phyloP scores from a whole-genome alignment of 305 asterid genomes.

The Rubia peregrina region DNA sequence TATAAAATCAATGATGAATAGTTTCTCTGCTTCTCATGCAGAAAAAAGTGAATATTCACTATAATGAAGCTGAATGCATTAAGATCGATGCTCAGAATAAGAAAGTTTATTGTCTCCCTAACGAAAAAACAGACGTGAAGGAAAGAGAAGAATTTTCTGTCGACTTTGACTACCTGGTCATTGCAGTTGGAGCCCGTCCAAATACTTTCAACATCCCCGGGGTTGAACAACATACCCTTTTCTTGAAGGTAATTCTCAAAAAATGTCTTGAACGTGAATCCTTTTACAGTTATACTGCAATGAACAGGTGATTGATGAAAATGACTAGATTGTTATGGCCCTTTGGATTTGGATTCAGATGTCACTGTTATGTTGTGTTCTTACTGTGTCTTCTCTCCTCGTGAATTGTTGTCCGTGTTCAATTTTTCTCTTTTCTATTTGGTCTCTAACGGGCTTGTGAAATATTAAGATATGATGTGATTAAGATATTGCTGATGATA shows the following conservation, averaged over 20 bases:
- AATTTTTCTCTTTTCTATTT: background rate
- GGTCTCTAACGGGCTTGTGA: background rate
- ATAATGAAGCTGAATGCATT: conserved; percentile 89
- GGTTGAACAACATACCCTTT: conserved; percentile 80
- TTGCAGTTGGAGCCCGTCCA: conserved; percentile 79
- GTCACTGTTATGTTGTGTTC: background rate
- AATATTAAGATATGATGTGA: background rate
- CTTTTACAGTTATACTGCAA: background rate
- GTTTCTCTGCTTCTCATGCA: conserved; percentile 30
- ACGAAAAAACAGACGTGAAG: conserved; percentile 32
- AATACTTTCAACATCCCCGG: conserved; percentile 95
- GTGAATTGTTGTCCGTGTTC: background rate
- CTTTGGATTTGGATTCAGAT: background rate
- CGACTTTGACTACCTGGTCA: conserved; percentile 88
- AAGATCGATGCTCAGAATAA: conserved; percentile 78
- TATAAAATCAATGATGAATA: background rate
- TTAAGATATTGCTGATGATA: background rate
- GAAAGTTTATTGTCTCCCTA: conserved; percentile 77
- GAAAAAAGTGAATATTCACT: conserved; percentile 55
- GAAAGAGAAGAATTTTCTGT: conserved; percentile 70
- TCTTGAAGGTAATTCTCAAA: conserved; percentile 32
- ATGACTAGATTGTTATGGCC: conserved; percentile 6
- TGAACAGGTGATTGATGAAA: conserved; percentile 5
- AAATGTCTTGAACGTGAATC: background rate
- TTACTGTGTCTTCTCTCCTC: background rate